phyloP scores from a whole-genome alignment of 1,284 basidiomycete species.

The Irpex sp. region DNA sequence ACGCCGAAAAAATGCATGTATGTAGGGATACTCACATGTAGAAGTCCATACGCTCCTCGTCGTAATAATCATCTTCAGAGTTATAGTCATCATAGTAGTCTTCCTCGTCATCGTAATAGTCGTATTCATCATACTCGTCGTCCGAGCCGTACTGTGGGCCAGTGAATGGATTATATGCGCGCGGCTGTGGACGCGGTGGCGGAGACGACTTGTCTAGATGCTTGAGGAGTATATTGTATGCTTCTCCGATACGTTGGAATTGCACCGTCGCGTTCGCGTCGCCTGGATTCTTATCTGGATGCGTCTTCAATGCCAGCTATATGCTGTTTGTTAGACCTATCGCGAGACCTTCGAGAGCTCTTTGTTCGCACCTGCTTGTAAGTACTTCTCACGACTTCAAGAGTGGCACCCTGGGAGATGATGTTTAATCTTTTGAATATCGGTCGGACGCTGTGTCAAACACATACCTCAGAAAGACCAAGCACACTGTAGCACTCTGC shows the following conservation, averaged over 20 bases:
- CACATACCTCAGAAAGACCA: constrained; percentile 51
- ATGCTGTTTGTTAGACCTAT: background rate
- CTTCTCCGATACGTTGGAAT: constrained; percentile 64
- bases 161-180: constrained; percentile 13
- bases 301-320: constrained; percentile 60
- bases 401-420: constrained; percentile 45
- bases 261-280: constrained; percentile 57
- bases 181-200: constrained; percentile 17
- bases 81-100: constrained; percentile 29
- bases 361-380: constrained; percentile 53
- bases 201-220: constrained; percentile 39
- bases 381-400: constrained; percentile 57
- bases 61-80: constrained; percentile 24
- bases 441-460: constrained; percentile 7
- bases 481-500: constrained; percentile 50
- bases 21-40: constrained; percentile 33
- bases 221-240: constrained; percentile 55
- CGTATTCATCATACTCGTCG: constrained; percentile 28
- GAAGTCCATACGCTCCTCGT: constrained; percentile 28
- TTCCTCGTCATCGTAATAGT: constrained; percentile 25
- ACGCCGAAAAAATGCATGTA: constrained; percentile 1
- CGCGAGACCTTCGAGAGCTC: background rate
- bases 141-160: constrained; percentile 26
- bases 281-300: constrained; percentile 70
- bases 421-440: background rate